Conservation (phyloP, 2,329 filamentous ascomycete genomes). For the Chaetoscypha palmicola region DNA sequence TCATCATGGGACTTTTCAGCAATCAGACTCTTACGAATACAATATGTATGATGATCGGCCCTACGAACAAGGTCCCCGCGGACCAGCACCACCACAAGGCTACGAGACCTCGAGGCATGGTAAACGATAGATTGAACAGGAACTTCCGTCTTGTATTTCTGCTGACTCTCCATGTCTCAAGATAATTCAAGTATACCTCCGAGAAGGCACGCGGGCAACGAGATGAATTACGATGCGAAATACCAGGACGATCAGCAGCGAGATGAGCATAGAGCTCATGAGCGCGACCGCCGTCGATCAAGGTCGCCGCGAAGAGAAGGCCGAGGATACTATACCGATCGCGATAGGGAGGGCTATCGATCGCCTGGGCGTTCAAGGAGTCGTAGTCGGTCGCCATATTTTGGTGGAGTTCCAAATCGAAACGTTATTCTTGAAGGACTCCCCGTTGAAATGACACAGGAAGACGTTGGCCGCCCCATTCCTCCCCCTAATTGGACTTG, state of each 20-base stretch:
- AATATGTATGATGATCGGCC: conserved; percentile 41
- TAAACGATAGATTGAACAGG: conserved; percentile 30
- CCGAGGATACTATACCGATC: conserved; percentile 29
- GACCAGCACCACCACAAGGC: conserved; percentile 22
- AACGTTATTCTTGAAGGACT: conserved; percentile 51
- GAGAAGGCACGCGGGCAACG: conserved; percentile 20
- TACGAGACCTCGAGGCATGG: conserved; percentile 30
- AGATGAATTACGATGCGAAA: conserved; percentile 14
- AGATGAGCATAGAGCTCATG: conserved; percentile 29
- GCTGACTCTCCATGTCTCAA: conserved; percentile 31
- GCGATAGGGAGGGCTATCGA: conserved; percentile 30
- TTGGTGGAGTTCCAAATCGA: conserved; percentile 36
- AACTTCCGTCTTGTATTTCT: conserved; percentile 24
- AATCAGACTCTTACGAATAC: conserved; percentile 18
- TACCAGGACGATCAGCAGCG: conserved; percentile 22
- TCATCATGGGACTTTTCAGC: neutral
- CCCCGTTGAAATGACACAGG: conserved; percentile 41
- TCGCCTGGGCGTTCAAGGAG: conserved; percentile 27
- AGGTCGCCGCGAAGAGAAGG: conserved; percentile 31
- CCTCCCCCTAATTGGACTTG: conserved; percentile 19
- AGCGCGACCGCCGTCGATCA: conserved; percentile 36
- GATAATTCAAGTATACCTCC: conserved; percentile 29
- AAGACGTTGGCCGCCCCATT: conserved; percentile 43
- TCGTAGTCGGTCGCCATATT: conserved; percentile 29
- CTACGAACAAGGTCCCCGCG: conserved; percentile 19